phyloP scores from a whole-genome alignment of 306 rosid genomes.

The Cicer chorassanicum region DNA sequence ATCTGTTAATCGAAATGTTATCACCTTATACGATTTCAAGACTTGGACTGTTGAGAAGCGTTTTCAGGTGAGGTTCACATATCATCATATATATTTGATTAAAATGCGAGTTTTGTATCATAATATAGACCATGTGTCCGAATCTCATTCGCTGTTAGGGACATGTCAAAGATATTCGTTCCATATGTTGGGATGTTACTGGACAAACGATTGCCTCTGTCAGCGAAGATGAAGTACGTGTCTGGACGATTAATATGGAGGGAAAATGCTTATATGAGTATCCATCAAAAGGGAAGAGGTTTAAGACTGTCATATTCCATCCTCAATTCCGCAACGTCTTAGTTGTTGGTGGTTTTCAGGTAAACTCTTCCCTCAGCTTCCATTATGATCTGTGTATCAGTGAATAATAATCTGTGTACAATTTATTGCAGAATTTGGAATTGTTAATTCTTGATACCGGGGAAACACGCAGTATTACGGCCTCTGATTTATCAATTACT shows the following conservation, averaged over 20 bases:
- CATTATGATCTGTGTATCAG: not conserved
- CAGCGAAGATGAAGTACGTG: conserved; percentile 2
- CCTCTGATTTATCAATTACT: not conserved
- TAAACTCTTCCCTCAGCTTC: not conserved
- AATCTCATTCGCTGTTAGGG: not conserved
- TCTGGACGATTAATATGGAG: not conserved
- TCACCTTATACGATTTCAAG: not conserved
- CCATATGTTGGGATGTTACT: conserved; percentile 1
- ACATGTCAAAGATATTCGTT: not conserved
- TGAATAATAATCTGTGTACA: not conserved
- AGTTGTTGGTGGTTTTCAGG: conserved; percentile 4
- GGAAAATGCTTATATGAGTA: not conserved
- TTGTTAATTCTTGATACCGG: not conserved
- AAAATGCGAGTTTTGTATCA: not conserved
- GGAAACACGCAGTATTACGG: too few relatives aligned
- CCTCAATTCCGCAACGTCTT: not conserved
- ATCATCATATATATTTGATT: not conserved
- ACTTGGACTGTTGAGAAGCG: not conserved
- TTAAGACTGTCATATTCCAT: not conserved
- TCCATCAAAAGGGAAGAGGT: not conserved
- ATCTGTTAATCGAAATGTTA: conserved; percentile 2
- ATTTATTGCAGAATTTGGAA: not conserved
- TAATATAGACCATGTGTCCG: not conserved
- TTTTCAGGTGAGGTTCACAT: not conserved
- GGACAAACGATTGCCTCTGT: not conserved